Evolutionary conservation across 2,329 filamentous ascomycete species (phyloP).

Genomic region (Epichloe elymi): DNA sequence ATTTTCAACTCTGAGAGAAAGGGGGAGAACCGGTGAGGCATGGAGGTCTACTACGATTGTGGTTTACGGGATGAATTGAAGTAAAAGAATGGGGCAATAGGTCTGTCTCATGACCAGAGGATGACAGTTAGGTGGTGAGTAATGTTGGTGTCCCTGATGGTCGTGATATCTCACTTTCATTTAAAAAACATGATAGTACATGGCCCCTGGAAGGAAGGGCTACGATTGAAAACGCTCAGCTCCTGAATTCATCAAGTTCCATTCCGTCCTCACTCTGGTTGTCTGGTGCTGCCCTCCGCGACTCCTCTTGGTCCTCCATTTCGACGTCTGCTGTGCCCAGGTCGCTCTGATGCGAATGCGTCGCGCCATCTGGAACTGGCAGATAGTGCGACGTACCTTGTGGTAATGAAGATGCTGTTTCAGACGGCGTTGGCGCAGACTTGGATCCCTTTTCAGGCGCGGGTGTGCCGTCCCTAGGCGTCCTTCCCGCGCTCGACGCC

Average conservation of each 20-base stretch:
- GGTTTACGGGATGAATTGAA: neutral
- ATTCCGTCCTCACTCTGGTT: constrained; percentile 35
- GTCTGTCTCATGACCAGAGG: no score
- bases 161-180: neutral
- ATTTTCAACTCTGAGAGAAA: neutral
- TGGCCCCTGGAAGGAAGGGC: neutral
- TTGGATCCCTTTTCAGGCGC: constrained; percentile 13
- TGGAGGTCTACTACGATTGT: neutral
- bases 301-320: constrained; percentile 37
- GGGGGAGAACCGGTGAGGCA: neutral
- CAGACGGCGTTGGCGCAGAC: constrained; percentile 1
- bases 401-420: constrained; percentile 1
- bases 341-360: constrained; percentile 13
- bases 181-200: neutral
- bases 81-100: neutral
- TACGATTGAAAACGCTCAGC: neutral
- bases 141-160: neutral
- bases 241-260: constrained; percentile 42
- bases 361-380: constrained; percentile 5
- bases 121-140: no score
- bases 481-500: constrained; percentile 17
- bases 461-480: constrained; percentile 19
- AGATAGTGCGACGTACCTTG: constrained; percentile 4
- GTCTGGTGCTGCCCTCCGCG: constrained; percentile 14
- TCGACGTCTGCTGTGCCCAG: constrained; percentile 39